Percentiles rank a stretch among this genome's conserved stretches.
These are phyloP conservation scores for Capsella rubella DNA, from an alignment of 441 rosid genomes.

Conservation along the genomic window DNA sequence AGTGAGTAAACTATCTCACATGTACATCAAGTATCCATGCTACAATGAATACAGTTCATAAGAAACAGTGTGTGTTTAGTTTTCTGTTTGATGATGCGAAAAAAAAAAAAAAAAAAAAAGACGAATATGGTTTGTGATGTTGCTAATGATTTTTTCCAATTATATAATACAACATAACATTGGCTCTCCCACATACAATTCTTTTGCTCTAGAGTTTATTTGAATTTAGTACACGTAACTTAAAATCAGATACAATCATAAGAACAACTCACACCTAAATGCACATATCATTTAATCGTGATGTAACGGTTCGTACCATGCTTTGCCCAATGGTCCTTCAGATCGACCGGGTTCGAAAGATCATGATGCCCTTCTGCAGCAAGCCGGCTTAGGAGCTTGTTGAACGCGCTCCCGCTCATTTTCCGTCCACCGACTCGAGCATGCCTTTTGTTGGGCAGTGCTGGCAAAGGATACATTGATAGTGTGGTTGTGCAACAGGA, in stretches of 20 bases:
- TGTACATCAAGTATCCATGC: no score
- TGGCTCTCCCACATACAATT: constrained; percentile 28
- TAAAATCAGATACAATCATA: constrained; percentile 19
- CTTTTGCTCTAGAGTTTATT: constrained; percentile 27
- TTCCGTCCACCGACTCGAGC: constrained; percentile 96
- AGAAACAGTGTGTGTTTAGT: no score
- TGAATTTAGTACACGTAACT: constrained; percentile 23
- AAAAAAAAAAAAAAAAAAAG: no score
- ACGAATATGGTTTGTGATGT: background rate
- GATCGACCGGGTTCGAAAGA: constrained; percentile 86
- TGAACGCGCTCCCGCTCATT: constrained; percentile 97
- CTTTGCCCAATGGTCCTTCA: constrained; percentile 95
- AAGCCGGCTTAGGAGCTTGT: constrained; percentile 90
- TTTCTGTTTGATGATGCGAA: no score
- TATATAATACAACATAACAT: constrained; percentile 34
- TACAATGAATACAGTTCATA: no score
- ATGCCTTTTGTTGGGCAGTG: constrained; percentile 86
- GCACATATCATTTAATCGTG: constrained; percentile 70
- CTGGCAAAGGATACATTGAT: constrained; percentile 88
- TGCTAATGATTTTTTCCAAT: constrained; percentile 11
- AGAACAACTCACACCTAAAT: constrained; percentile 32
- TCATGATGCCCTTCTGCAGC: constrained; percentile 88
- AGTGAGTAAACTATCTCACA: no score
- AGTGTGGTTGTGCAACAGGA: constrained; percentile 94
- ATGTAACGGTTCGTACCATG: constrained; percentile 97